These are phyloP conservation scores for Serendipita vermifera DNA, from an alignment of 768 basidiomycete genomes.

Conservation along the genomic window DNA sequence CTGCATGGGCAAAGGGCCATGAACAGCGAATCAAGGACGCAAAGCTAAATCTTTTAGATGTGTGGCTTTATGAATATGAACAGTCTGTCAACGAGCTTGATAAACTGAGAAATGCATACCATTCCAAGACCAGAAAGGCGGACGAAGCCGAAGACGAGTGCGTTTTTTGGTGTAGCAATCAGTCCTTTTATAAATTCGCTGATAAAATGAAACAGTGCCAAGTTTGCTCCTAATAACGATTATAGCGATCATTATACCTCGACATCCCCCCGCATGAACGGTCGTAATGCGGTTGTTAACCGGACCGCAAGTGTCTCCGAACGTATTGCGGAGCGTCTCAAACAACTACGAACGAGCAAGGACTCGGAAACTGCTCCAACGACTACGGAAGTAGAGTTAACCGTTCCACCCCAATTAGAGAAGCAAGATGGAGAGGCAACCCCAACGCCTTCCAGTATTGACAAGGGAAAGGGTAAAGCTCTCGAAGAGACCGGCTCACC, in stretches of 20 bases:
- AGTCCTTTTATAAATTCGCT: background rate
- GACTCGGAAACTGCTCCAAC: conserved; percentile 19
- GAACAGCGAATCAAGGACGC: conserved; percentile 55
- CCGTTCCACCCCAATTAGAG: background rate
- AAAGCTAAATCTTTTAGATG: conserved; percentile 44
- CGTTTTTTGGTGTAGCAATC: too few species aligned
- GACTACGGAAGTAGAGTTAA: conserved; percentile 17
- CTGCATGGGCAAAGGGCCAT: conserved; percentile 63
- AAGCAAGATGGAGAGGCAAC: conserved; percentile 23
- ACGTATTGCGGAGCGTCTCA: conserved; percentile 70
- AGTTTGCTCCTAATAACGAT: conserved; percentile 66
- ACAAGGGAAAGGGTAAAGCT: conserved; percentile 73
- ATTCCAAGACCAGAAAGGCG: conserved; percentile 64
- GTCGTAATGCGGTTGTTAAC: conserved; percentile 21
- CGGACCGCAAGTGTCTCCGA: conserved; percentile 75
- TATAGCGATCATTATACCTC: conserved; percentile 58
- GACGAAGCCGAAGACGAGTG: conserved; percentile 94
- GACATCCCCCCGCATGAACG: conserved; percentile 48
- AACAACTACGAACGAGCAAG: conserved; percentile 53
- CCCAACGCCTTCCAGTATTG: conserved; percentile 37
- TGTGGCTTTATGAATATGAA: conserved; percentile 60
- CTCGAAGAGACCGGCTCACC: conserved; percentile 23
- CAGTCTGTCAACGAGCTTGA: conserved; percentile 45
- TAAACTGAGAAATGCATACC: conserved; percentile 64
- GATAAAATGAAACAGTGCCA: conserved; percentile 40